Percentiles rank a stretch among this genome's conserved stretches.
Evolutionary conservation across 305 asterid genomes (phyloP).

Genomic region (Euphrasia arctica): DNA sequence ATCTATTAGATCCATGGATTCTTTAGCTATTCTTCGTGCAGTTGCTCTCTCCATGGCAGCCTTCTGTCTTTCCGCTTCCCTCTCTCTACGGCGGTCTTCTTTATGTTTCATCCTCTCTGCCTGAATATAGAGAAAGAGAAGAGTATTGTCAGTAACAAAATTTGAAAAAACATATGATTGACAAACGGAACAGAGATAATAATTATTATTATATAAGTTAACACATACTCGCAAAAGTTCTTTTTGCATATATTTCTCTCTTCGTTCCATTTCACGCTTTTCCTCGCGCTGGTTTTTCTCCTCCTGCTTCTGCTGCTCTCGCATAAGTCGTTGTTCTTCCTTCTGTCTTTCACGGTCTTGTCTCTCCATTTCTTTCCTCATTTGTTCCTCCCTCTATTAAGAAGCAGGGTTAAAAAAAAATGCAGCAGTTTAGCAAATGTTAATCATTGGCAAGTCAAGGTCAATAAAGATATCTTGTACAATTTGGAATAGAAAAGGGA

Average conservation of each 20-base stretch:
- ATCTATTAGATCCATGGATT: conserved; percentile 93
- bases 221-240: conserved; percentile 69
- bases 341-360: conserved; percentile 89
- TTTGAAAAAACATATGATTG: conserved; percentile 8
- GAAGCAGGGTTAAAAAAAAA: conserved; percentile 22
- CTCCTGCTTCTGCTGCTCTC: conserved; percentile 87
- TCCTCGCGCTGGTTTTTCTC: conserved; percentile 97
- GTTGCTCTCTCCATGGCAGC: conserved; percentile 93
- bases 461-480: not conserved
- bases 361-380: conserved; percentile 86
- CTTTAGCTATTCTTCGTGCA: conserved; percentile 91
- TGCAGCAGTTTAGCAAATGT: conserved; percentile 29
- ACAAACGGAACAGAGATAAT: conserved; percentile 12
- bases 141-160: conserved; percentile 19
- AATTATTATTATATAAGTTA: not conserved
- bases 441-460: conserved; percentile 10
- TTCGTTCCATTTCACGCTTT: conserved; percentile 93
- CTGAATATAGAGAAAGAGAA: conserved; percentile 33
- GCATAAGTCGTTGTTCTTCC: conserved; percentile 77
- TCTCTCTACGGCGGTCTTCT: conserved; percentile 82
- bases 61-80: conserved; percentile 78
- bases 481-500: conserved; percentile 11
- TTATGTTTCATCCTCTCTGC: conserved; percentile 88
- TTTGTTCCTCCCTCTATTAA: conserved; percentile 85
- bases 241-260: conserved; percentile 89